Evolutionary conservation across 352 stramenopile genomes (phyloP).

Genomic region (Phytopythium sindhum): DNA sequence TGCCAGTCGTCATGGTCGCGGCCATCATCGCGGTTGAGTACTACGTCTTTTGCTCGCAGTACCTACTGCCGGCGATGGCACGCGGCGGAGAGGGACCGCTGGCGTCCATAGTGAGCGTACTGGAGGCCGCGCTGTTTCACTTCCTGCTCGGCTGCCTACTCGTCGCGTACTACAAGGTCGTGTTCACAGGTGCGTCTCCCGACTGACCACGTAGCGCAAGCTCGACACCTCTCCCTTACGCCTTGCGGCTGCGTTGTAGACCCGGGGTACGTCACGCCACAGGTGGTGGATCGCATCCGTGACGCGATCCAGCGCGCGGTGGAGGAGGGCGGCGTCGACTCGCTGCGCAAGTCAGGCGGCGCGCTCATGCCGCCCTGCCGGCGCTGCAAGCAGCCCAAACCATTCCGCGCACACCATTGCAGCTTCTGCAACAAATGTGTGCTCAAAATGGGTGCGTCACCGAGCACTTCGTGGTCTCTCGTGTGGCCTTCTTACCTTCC

Average conservation of each 20-base stretch:
- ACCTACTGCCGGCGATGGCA: constrained; percentile 38
- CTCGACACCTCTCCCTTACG: background rate
- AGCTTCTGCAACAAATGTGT: constrained; percentile 86
- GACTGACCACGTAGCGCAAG: too few species aligned
- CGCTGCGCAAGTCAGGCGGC: constrained; percentile 5
- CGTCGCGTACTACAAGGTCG: constrained; percentile 69
- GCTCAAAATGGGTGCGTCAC: constrained; percentile 74
- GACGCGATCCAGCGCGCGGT: constrained; percentile 63
- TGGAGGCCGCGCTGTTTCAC: constrained; percentile 59
- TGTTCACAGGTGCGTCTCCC: constrained; percentile 68
- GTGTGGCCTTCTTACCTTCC: background rate
- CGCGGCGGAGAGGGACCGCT: constrained; percentile 10
- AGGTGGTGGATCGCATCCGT: constrained; percentile 52
- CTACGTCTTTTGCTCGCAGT: constrained; percentile 49
- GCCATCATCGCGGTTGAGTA: constrained; percentile 68
- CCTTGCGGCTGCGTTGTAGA: constrained; percentile 30
- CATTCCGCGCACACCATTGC: constrained; percentile 81
- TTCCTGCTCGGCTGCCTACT: constrained; percentile 42
- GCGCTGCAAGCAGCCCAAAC: constrained; percentile 69
- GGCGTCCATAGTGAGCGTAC: background rate
- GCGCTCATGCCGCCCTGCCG: constrained; percentile 37
- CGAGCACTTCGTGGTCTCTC: background rate
- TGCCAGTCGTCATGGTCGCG: constrained; percentile 65
- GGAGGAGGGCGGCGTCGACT: constrained; percentile 29
- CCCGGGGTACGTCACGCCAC: constrained; percentile 71